Base-by-base conservation (phyloP, 495 filamentous ascomycete genomes). In the Tuber umbilicatum region DNA sequence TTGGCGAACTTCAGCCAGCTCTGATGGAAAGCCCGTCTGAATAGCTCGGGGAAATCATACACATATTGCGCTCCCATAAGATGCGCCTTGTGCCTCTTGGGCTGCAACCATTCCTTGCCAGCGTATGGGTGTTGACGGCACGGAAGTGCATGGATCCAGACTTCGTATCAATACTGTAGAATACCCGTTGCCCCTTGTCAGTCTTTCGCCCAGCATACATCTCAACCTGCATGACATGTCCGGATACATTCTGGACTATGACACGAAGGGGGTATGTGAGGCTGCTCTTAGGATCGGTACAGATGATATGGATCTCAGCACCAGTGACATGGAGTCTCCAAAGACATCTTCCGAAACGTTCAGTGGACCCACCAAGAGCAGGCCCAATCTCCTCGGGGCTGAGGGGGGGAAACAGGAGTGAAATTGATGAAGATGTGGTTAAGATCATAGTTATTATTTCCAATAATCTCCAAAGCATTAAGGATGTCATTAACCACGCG, bases 361-460 rank as follows among this genome's bases (percentile, higher is more conserved):
- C 95, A 71, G 98, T 85, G 88, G 98, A 98, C 45, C 95, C 94
- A 82, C 90, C 93, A 68, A 99, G 88, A 19, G 95, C 95, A 84
- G 97, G 89, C 85, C 98, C 94, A 40, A 99, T 94, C 85, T 97
- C 94, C 72, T 89, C 84, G 16, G 96, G 93, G 82, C 92, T 86
- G 55, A 98, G 88, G 81, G 94, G 94, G 93, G 90, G 98, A 98
- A 70, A 97, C 92, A 17, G 91, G 91, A 0, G 92, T 93, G 86
- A 99, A 99, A 88, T 99, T 97, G 87, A 99, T 93, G 88, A 98
- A 99, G 88, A 99, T 97, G 86, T 99, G 95, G 87, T 99, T 99
- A 81, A 98, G 87, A 87, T 99, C 95, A 69, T 96, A 97, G 87
- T 97, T 94, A 88, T 97, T 98, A 88, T 95, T 97, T 74, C 96